Evolutionary conservation across 495 filamentous ascomycete species (phyloP), one percentile per base, ranked within the genome.

Genomic region (Aspergillus kassunensis): DNA sequence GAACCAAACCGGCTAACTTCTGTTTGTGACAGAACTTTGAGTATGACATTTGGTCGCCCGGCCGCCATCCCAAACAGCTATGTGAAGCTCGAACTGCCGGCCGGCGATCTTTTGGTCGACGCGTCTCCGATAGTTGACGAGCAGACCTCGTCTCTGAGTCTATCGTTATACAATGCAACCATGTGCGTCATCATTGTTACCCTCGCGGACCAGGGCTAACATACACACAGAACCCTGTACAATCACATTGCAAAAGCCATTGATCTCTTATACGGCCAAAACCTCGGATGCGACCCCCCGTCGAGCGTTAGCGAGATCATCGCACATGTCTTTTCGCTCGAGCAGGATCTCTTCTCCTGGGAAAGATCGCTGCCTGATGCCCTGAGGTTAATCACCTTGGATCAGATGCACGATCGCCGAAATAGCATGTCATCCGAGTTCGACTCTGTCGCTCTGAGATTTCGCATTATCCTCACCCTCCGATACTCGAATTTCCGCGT

Each of bases 11-110:
- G 4, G 4, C 24, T 27, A 9, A 27, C 24, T 4, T 4, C 24
- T 27, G 9, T 12, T 23, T 3, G 12, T 12, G 23, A 34, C 39
- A 74, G 73, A 33, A 73, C 64, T 0, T 50, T 76, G 23, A 73
- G 74, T 45, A 76, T 77, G 74, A 74, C 74, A 0, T 73, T 76
- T 33, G 74, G 74, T 0, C 60, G 72, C 0, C 72, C 72, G 5
- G 58, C 62, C 6, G 55, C 67, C 1, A 75, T 75, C 4, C 68
- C 72, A 7, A 65, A 68, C 8, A 63, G 61, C 50, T 68, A 69
- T 19, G 62, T 70, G 19, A 68, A 64, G 20, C 61, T 74, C 0
- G 70, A 72, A 21, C 54, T 74, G 16, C 36, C 36, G 8, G 9
- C 47, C 61, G 4, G 60, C 64, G 25, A 51, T 15, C n/a, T 34